These are phyloP conservation scores for Rhizopogon roseolus DNA, from an alignment of 768 basidiomycete genomes.

Conservation along the genomic window DNA sequence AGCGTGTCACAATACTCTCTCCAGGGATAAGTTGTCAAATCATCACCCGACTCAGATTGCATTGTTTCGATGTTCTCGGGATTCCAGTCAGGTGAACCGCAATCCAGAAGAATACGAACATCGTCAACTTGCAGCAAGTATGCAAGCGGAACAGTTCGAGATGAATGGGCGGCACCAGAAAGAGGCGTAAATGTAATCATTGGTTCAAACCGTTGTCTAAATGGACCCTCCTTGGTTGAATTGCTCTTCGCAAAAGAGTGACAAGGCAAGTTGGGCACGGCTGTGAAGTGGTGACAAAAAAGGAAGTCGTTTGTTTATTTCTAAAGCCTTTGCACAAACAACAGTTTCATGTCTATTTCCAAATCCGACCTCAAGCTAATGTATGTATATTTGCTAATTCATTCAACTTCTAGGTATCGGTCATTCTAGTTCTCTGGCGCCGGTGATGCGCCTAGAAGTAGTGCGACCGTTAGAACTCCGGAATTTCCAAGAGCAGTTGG, in stretches of 20 bases:
- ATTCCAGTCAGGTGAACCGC: constrained; percentile 86
- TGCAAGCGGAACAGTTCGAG: constrained; percentile 58
- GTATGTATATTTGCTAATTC: no score
- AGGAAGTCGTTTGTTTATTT: constrained; percentile 5
- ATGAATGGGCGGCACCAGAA: constrained; percentile 74
- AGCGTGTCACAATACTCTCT: constrained; percentile 62
- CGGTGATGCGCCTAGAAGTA: no score
- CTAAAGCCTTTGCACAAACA: constrained; percentile 3
- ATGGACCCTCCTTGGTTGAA: neutral
- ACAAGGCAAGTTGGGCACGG: no score
- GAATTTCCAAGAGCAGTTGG: no score
- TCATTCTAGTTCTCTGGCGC: no score
- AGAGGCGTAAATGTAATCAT: constrained; percentile 97
- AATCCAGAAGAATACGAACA: constrained; percentile 88
- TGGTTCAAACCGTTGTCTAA: neutral
- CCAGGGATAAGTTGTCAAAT: constrained; percentile 41
- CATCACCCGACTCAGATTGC: constrained; percentile 22
- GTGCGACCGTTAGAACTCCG: no score
- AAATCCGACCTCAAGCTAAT: no score
- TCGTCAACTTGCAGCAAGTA: constrained; percentile 95
- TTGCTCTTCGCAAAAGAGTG: neutral
- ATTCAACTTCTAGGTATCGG: no score
- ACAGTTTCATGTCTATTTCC: neutral
- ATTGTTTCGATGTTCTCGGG: constrained; percentile 41
- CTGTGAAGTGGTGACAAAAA: neutral